A percentile compares a stretch with the other conserved stretches of the same genome.
Evolutionary conservation across 1,284 basidiomycete genomes (phyloP).

Genomic region (Ustilago cynodontis): DNA sequence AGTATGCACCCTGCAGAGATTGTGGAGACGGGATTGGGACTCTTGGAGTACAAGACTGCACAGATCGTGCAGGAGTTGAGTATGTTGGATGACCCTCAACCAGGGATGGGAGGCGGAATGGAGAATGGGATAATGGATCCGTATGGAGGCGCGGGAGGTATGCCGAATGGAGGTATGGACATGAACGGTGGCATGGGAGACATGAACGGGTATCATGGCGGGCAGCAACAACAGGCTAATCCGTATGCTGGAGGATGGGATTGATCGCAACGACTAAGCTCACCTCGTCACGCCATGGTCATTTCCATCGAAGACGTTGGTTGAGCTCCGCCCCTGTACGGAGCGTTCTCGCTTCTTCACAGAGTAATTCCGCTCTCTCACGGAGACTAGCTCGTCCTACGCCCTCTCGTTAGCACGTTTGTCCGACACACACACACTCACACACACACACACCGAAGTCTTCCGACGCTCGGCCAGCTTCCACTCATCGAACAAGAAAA

Average conservation of each 20-base stretch:
- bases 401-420: not conserved
- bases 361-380: too few species aligned
- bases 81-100: conserved; percentile 56
- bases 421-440: not conserved
- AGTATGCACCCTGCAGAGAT: conserved; percentile 67
- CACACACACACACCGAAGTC: not conserved
- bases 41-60: conserved; percentile 65
- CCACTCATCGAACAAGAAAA: too few species aligned
- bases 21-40: conserved; percentile 62
- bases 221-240: conserved; percentile 16
- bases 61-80: conserved; percentile 68
- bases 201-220: conserved; percentile 30
- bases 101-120: conserved; percentile 14
- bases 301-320: too few species aligned
- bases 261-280: not conserved
- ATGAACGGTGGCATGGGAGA: conserved; percentile 21
- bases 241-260: conserved; percentile 39
- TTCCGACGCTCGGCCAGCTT: too few species aligned
- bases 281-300: not conserved
- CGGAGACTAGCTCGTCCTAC: too few species aligned
- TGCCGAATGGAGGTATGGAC: conserved; percentile 18
- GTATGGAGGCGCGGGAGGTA: conserved; percentile 19
- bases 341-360: too few species aligned
- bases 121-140: conserved; percentile 38
- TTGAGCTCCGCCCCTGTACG: too few species aligned